Evolutionary conservation across 495 filamentous ascomycete genomes (phyloP).

Genomic region (Penicillium psychrofluorescens): DNA sequence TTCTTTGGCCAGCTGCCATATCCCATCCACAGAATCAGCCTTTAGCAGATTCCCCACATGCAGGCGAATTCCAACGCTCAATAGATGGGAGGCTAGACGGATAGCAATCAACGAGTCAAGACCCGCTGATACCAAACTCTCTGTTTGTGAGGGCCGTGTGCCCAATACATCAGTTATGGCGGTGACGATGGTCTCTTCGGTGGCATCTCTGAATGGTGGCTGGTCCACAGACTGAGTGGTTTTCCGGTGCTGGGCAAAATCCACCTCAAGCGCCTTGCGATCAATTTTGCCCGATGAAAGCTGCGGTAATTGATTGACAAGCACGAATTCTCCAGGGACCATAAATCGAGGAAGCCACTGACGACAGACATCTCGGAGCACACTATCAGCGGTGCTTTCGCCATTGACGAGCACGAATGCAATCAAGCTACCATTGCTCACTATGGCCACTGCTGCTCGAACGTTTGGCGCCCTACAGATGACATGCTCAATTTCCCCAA

Average conservation of each 20-base stretch:
- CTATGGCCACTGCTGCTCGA: slow-evolving; percentile 48
- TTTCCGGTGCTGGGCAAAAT: slow-evolving; percentile 36
- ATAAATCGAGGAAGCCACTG: slow-evolving; percentile 72
- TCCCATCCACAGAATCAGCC: slow-evolving; percentile 34
- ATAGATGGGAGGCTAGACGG: slow-evolving; percentile 51
- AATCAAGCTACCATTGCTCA: slow-evolving; percentile 54
- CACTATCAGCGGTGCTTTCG: slow-evolving; percentile 12
- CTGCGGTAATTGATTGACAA: slow-evolving; percentile 55
- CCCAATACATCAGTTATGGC: slow-evolving; percentile 42
- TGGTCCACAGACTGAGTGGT: slow-evolving; percentile 21
- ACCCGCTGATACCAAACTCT: slow-evolving; percentile 46
- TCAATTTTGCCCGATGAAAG: slow-evolving; percentile 77
- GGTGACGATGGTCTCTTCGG: slow-evolving; percentile 41
- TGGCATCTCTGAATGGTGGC: slow-evolving; percentile 15
- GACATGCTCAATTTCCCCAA: slow-evolving; percentile 74
- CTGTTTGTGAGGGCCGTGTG: slow-evolving; percentile 22
- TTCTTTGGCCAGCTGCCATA: slow-evolving; percentile 18
- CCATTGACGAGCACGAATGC: slow-evolving; percentile 54
- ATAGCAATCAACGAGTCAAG: slow-evolving; percentile 72
- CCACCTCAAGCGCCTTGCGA: slow-evolving; percentile 50
- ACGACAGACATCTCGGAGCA: slow-evolving; percentile 51
- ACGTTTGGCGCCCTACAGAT: slow-evolving; percentile 47
- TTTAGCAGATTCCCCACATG: slow-evolving; percentile 51
- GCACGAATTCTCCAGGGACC: slow-evolving; percentile 63
- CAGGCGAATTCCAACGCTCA: slow-evolving; percentile 41